Conservation (phyloP, 2,329 filamentous ascomycete genomes). For the Hymenoscyphus albidus region DNA sequence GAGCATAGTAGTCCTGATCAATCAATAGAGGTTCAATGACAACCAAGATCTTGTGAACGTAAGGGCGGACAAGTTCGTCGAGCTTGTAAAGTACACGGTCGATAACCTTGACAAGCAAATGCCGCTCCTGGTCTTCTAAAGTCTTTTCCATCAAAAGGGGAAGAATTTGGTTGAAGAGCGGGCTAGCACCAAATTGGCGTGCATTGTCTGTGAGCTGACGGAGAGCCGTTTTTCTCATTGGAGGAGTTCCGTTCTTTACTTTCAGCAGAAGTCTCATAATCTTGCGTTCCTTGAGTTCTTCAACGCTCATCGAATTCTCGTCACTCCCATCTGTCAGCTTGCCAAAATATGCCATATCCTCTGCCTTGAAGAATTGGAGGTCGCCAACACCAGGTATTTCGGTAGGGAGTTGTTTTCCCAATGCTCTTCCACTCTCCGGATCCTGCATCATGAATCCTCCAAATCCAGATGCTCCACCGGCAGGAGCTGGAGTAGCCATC, state of each 20-base stretch:
- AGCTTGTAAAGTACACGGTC: conserved; percentile 98
- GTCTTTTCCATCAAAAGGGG: conserved; percentile 98
- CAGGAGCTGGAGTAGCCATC: conserved; percentile 68
- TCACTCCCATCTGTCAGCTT: conserved; percentile 94
- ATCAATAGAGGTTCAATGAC: conserved; percentile 99
- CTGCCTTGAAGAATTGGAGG: conserved; percentile 95
- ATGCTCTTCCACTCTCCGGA: conserved; percentile 73
- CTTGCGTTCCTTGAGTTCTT: conserved; percentile 94
- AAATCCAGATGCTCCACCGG: conserved; percentile 41
- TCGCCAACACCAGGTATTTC: conserved; percentile 96
- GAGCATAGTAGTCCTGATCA: conserved; percentile 98
- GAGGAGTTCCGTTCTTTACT: conserved; percentile 98
- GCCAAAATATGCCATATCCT: conserved; percentile 98
- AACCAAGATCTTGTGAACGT: conserved; percentile 96
- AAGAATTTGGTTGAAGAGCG: conserved; percentile 95
- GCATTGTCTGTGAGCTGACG: conserved; percentile 98
- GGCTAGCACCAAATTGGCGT: conserved; percentile 87
- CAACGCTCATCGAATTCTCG: conserved; percentile 86
- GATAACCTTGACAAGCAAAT: conserved; percentile 97
- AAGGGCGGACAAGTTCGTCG: conserved; percentile 91
- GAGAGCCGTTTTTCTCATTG: conserved; percentile 96
- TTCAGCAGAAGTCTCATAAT: conserved; percentile 96
- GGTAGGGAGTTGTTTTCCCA: conserved; percentile 87
- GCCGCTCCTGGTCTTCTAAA: conserved; percentile 94
- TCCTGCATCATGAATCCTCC: conserved; percentile 96